phyloP scores from a whole-genome alignment of 345 rosid species.

The Gossypioides kirkii region DNA sequence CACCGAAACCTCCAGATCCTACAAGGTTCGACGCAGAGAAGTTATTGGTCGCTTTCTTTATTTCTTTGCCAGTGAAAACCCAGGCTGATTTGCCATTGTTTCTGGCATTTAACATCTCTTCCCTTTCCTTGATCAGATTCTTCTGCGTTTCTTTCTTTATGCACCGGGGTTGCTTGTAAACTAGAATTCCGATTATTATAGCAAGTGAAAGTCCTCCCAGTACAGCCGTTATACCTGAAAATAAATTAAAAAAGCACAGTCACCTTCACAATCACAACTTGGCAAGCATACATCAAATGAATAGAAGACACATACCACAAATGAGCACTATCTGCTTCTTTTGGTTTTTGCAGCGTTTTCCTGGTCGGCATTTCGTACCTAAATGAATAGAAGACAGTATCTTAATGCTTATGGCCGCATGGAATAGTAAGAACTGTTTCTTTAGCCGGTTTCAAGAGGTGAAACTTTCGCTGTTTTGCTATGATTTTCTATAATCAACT shows the following conservation, averaged over 20 bases:
- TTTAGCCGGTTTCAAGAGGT: background rate
- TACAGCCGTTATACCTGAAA: background rate
- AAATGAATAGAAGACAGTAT: background rate
- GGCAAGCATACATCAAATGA: background rate
- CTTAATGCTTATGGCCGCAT: background rate
- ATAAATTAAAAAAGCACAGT: background rate
- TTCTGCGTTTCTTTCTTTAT: background rate
- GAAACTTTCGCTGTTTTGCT: background rate
- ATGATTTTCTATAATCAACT: background rate
- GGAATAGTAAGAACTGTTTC: background rate
- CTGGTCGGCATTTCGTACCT: background rate
- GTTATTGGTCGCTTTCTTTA: background rate
- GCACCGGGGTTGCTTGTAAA: background rate
- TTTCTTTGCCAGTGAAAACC: background rate
- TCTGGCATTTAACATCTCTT: background rate
- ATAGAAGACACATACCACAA: background rate
- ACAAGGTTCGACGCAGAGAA: background rate
- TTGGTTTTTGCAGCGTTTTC: background rate
- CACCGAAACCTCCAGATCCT: background rate
- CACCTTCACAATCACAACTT: background rate
- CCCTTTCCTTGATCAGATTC: background rate
- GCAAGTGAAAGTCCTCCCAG: background rate
- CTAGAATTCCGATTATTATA: background rate
- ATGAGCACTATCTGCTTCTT: background rate
- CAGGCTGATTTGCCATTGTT: background rate